A percentile compares a stretch with the other conserved stretches of the same genome.
These are phyloP conservation scores for Nicotiana tomentosiformis DNA, from an alignment of 257 asterid genomes.

Conservation along the genomic window DNA sequence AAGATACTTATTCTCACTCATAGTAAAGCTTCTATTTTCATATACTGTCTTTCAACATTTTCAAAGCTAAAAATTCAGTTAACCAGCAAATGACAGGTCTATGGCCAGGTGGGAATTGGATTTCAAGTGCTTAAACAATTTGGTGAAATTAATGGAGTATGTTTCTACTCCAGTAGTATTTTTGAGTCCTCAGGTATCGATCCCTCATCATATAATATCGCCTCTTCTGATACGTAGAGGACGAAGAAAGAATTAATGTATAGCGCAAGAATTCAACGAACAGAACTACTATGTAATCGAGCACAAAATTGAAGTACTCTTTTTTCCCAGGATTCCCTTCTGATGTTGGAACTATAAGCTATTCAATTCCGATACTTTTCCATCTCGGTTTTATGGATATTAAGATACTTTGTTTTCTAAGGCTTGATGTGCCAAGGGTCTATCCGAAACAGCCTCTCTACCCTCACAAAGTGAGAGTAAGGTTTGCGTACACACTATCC, in stretches of 20 bases:
- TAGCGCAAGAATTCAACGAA: background rate
- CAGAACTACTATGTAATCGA: background rate
- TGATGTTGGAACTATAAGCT: conserved; percentile 62
- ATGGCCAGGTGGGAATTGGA: conserved; percentile 72
- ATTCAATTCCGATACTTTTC: conserved; percentile 39
- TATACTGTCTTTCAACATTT: too few relatives aligned
- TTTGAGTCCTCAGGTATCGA: conserved; percentile 66
- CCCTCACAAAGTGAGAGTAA: too few relatives aligned
- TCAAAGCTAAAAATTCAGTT: too few relatives aligned
- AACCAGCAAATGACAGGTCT: background rate
- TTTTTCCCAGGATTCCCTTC: conserved; percentile 64
- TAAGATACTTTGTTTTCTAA: background rate
- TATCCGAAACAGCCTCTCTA: too few relatives aligned
- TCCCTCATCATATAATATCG: background rate
- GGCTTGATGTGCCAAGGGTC: background rate
- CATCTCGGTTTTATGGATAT: background rate
- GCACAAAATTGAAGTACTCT: too few relatives aligned
- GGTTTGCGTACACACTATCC: too few relatives aligned
- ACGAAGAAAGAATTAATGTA: too few relatives aligned
- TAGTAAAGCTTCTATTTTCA: conserved; percentile 23
- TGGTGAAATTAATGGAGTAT: conserved; percentile 83
- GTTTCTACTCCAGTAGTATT: conserved; percentile 81
- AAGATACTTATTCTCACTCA: conserved; percentile 63
- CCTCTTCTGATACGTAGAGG: too few relatives aligned
- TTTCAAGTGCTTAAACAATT: conserved; percentile 83